Percentiles rank a stretch among this genome's conserved stretches.
These are phyloP conservation scores for Planoprotostelium fungivorum DNA, from an alignment of 78 protist species.

Conservation along the genomic window DNA sequence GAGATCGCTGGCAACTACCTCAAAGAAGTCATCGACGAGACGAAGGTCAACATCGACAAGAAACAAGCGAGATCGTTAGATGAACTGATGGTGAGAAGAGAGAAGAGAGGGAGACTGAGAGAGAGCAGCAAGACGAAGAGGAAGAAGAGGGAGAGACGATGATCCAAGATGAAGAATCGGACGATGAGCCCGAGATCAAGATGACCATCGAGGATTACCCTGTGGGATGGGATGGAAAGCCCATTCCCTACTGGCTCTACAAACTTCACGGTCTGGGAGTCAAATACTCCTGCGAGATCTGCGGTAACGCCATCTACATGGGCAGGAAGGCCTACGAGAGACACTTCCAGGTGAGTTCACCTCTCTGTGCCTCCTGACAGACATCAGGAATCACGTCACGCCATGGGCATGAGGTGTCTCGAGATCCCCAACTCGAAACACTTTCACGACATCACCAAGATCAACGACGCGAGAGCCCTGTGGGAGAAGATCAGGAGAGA, in stretches of 20 bases:
- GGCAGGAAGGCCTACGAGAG: conserved; percentile 87
- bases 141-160: conserved; percentile 66
- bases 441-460: conserved; percentile 85
- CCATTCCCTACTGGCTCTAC: conserved; percentile 98
- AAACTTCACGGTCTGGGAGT: conserved; percentile 89
- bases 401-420: conserved; percentile 86
- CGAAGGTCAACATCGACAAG: conserved; percentile 41
- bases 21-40: conserved; percentile 31
- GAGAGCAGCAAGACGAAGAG: conserved; percentile 37
- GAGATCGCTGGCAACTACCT: conserved; percentile 23
- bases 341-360: conserved; percentile 75
- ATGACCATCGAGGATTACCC: conserved; percentile 80
- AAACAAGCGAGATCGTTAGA: conserved; percentile 63
- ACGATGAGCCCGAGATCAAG: conserved; percentile 35
- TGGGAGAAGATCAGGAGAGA: conserved; percentile 47
- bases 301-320: conserved; percentile 89
- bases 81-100: conserved; percentile 19
- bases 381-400: conserved; percentile 75
- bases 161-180: conserved; percentile 57
- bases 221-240: conserved; percentile 96
- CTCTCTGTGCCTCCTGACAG: background rate
- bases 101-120: background rate
- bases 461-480: conserved; percentile 81
- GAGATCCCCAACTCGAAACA: conserved; percentile 83
- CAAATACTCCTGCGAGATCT: conserved; percentile 93